A percentile compares a stretch with the other conserved stretches of the same genome.
Evolutionary conservation across 768 basidiomycete species (phyloP).

Genomic region (Boletellus ananiceps): DNA sequence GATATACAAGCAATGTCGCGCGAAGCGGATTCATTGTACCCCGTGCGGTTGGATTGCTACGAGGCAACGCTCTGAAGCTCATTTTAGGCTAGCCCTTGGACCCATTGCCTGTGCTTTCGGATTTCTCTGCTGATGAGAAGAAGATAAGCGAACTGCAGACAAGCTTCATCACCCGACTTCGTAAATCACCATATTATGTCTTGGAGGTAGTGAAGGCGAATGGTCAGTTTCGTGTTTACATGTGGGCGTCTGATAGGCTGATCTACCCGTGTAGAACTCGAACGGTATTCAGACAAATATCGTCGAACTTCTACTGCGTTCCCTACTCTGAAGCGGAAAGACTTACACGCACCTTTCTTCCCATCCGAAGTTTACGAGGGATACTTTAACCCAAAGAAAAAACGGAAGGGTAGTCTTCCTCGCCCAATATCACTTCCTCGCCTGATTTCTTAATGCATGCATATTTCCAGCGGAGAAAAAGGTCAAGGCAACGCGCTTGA

Average conservation of each 20-base stretch:
- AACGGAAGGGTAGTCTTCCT: constrained; percentile 40
- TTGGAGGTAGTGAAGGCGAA: constrained; percentile 65
- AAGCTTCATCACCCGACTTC: constrained; percentile 59
- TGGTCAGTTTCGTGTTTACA: constrained; percentile 33
- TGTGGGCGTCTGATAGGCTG: background rate
- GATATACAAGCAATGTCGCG: constrained; percentile 74
- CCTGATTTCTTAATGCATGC: background rate
- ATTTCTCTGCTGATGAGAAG: constrained; percentile 61
- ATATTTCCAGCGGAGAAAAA: constrained; percentile 28
- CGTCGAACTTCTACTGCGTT: constrained; percentile 55
- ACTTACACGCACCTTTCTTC: constrained; percentile 74
- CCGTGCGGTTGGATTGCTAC: constrained; percentile 48
- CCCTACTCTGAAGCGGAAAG: constrained; percentile 63
- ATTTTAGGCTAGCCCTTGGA: constrained; percentile 50
- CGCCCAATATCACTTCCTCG: background rate
- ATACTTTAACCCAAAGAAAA: constrained; percentile 75
- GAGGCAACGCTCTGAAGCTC: constrained; percentile 16
- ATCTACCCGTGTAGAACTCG: constrained; percentile 47
- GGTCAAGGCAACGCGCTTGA: constrained; percentile 40
- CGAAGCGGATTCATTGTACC: constrained; percentile 76
- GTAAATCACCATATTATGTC: constrained; percentile 70
- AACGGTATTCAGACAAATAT: constrained; percentile 84
- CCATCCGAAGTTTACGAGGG: constrained; percentile 70
- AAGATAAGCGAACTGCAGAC: constrained; percentile 62
- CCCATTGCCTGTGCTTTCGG: constrained; percentile 61